Base-by-base conservation (phyloP, 2,329 filamentous ascomycete species). In the Ophiocordyceps sinensis region DNA sequence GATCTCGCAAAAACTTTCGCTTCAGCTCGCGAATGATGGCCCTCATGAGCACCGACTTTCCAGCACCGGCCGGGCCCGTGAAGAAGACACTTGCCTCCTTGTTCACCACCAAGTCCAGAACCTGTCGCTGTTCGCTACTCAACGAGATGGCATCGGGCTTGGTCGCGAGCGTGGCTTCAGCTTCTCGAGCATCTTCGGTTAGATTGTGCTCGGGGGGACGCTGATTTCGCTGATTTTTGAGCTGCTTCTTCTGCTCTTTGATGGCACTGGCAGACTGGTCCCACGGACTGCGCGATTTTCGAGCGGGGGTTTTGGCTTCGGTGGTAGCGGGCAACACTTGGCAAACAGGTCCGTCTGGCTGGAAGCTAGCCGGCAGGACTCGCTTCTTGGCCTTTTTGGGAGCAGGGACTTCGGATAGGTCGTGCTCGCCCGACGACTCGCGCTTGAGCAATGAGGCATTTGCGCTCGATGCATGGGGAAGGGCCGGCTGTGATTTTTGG, bases 1-100 rank as follows among this genome's bases (percentile, higher is more conserved):
- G 78, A 48, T 94, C 85, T 39, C 74, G 72, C 3, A 63, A 66
- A 58, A 82, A 82, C 55, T 93, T 95, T 47, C 75, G 76, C 45
- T 82, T 83, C 39, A 98, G 58, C 4, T 83, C 77, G 5, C 74
- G 66, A 51, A 98, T 96, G 45, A 96, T 94, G 48, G 93, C 79
- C 47, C 88, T 77, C 73, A 98, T 86, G 43, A 98, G 64, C 4
- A 98, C 89, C 1, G 91, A 98, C 67, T 98, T 98, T 60, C 91
- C 91, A 5, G 91, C 95, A 69, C 82, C 87, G 43, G 91, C 91
- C 44, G 91, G 94, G 51, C 91, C 91, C 1, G 91, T 98, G 60
- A 98, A 98, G 66, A 98, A 98, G 3, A 95, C 88, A 51, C 89
- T 96, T 58, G 87, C 82, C 44, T 75, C 75, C 47, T 84, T 67